Evolutionary conservation across 352 stramenopile species (phyloP).

Genomic region (Globisporangium iwayamae): DNA sequence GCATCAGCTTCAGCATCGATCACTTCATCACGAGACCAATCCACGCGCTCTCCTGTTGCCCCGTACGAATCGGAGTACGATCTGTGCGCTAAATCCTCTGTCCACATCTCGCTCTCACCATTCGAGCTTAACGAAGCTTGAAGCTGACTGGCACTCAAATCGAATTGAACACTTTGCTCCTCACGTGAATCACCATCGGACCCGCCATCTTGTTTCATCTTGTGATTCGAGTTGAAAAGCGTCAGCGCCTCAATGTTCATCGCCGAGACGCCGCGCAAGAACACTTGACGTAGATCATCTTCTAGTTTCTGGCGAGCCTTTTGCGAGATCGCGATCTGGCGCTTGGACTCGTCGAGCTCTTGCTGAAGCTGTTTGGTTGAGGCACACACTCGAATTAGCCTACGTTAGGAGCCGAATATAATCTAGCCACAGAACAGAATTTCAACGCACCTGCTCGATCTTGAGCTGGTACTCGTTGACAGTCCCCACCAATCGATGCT

Average conservation of each 20-base stretch:
- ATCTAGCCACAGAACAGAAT: background rate
- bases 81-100: background rate
- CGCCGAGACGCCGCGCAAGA: slow-evolving; percentile 62
- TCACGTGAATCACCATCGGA: slow-evolving; percentile 2
- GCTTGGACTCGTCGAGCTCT: slow-evolving; percentile 37
- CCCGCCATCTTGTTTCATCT: slow-evolving; percentile 11
- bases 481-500: slow-evolving; percentile 25
- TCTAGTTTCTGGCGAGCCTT: slow-evolving; percentile 47
- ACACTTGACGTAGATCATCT: slow-evolving; percentile 61
- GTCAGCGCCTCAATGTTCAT: slow-evolving; percentile 78
- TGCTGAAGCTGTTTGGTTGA: slow-evolving; percentile 25
- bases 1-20: background rate
- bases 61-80: background rate
- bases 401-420: background rate
- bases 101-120: background rate
- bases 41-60: background rate
- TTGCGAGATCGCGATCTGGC: slow-evolving; percentile 29
- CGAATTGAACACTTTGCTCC: background rate
- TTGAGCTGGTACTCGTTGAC: slow-evolving; percentile 39
- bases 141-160: background rate
- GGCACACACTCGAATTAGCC: too few species aligned
- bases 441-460: slow-evolving; percentile 28
- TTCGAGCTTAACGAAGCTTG: background rate
- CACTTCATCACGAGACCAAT: background rate
- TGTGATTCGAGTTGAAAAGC: slow-evolving; percentile 56